Evolutionary conservation across 1,139 yeast genomes (phyloP).

Genomic region (Pichia sp.): DNA sequence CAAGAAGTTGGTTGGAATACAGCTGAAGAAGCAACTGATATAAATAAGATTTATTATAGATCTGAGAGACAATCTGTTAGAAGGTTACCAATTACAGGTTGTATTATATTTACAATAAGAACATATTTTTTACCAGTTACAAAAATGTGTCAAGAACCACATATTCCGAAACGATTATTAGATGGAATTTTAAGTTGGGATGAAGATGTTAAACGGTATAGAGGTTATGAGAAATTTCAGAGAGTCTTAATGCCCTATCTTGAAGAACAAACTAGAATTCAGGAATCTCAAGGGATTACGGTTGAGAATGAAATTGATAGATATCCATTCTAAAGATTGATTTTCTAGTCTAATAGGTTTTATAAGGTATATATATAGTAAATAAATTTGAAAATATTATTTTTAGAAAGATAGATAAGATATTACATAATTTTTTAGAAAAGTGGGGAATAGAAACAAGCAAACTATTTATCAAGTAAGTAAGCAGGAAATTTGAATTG

Average conservation of each 20-base stretch:
- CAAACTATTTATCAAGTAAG: too few relatives aligned
- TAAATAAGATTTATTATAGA: constrained; percentile 45
- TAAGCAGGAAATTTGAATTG: background rate
- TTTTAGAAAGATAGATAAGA: background rate
- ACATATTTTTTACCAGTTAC: constrained; percentile 54
- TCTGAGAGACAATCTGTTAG: constrained; percentile 66
- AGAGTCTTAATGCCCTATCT: constrained; percentile 50
- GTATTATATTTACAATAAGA: constrained; percentile 54
- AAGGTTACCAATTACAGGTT: constrained; percentile 52
- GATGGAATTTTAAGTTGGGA: constrained; percentile 55
- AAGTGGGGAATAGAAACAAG: constrained; percentile 1
- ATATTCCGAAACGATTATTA: constrained; percentile 50
- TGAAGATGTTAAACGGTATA: constrained; percentile 50
- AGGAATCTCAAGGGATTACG: constrained; percentile 40
- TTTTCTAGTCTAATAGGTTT: background rate
- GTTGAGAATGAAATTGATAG: constrained; percentile 33
- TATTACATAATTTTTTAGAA: constrained; percentile 1
- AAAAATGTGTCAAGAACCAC: constrained; percentile 50
- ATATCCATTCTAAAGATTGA: constrained; percentile 34
- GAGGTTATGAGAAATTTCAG: constrained; percentile 49
- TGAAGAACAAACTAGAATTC: constrained; percentile 43
- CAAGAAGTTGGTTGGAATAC: constrained; percentile 55
- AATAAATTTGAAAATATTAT: background rate
- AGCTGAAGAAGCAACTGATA: constrained; percentile 41
- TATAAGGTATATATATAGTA: background rate